A percentile compares a stretch with the other conserved stretches of the same genome.
These are phyloP conservation scores for Tieghemiomyces parasiticus DNA, from an alignment of 192 early-diverging fungal species.

Conservation along the genomic window DNA sequence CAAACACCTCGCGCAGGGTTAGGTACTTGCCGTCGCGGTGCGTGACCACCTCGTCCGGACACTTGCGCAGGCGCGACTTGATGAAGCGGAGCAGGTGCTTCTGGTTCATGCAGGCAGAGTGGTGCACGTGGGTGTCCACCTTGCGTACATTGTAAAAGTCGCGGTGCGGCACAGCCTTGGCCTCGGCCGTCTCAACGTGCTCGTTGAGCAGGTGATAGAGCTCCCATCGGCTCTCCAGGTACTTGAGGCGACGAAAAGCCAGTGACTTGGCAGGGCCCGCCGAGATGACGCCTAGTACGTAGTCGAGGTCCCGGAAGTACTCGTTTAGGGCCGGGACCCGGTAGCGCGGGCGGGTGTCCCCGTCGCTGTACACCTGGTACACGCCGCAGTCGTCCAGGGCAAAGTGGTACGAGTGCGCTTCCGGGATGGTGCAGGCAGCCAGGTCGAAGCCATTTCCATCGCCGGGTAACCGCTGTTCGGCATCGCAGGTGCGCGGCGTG, in stretches of 20 bases:
- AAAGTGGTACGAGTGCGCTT: conserved; percentile 18
- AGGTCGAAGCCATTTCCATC: conserved; percentile 27
- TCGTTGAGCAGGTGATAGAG: conserved; percentile 88
- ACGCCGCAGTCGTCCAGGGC: conserved; percentile 44
- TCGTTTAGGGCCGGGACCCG: conserved; percentile 59
- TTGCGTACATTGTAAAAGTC: conserved; percentile 98
- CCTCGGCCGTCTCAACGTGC: conserved; percentile 83
- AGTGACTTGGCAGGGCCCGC: conserved; percentile 90
- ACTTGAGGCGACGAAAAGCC: conserved; percentile 74
- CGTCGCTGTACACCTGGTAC: conserved; percentile 31
- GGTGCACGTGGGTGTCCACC: conserved; percentile 93
- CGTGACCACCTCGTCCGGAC: conserved; percentile 63
- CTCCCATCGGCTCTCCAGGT: conserved; percentile 85
- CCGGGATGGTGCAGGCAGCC: conserved; percentile 25
- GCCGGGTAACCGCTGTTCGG: not conserved
- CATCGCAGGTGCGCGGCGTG: not conserved
- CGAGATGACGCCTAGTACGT: conserved; percentile 51
- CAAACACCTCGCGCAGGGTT: conserved; percentile 71
- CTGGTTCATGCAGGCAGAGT: conserved; percentile 89
- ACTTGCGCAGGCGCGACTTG: conserved; percentile 74
- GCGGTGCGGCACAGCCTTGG: conserved; percentile 83
- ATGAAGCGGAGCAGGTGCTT: conserved; percentile 92
- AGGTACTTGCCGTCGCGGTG: conserved; percentile 71
- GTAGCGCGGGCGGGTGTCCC: conserved; percentile 18
- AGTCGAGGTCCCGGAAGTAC: conserved; percentile 78